Evolutionary conservation across 2,329 filamentous ascomycete genomes (phyloP).

Genomic region (Escovopsis weberi): DNA sequence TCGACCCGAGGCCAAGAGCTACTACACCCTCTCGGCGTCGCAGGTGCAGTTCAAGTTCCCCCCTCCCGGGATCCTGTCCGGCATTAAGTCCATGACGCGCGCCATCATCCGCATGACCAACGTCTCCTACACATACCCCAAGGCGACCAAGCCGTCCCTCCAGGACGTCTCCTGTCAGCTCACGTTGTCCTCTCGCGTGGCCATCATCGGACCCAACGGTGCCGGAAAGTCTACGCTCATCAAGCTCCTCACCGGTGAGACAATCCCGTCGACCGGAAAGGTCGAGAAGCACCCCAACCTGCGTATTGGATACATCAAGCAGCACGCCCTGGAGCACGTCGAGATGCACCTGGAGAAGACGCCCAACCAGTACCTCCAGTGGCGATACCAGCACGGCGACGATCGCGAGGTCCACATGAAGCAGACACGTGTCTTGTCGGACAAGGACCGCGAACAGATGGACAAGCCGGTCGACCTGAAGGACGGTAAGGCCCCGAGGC

Average conservation of each 20-base stretch:
- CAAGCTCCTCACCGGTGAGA: conserved; percentile 89
- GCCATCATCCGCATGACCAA: conserved; percentile 92
- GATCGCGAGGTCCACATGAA: conserved; percentile 96
- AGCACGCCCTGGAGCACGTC: conserved; percentile 96
- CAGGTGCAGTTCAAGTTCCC: conserved; percentile 97
- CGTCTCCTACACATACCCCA: conserved; percentile 88
- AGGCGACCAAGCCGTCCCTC: conserved; percentile 74
- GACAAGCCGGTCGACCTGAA: conserved; percentile 75
- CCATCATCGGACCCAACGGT: conserved; percentile 94
- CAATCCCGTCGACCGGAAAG: conserved; percentile 65
- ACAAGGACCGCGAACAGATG: conserved; percentile 78
- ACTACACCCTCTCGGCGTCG: conserved; percentile 86
- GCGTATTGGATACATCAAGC: conserved; percentile 98
- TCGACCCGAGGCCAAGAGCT: conserved; percentile 90
- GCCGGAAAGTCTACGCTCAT: conserved; percentile 97
- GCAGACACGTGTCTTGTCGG: conserved; percentile 82
- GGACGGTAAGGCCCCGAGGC: conserved; percentile 63
- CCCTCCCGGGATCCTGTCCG: conserved; percentile 79
- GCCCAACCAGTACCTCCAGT: conserved; percentile 96
- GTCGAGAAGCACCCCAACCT: conserved; percentile 98
- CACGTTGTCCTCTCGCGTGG: conserved; percentile 78
- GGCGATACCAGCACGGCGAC: conserved; percentile 94
- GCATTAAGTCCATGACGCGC: conserved; percentile 88
- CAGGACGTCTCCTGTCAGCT: conserved; percentile 77
- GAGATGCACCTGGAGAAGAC: conserved; percentile 99